Percentiles rank a stretch among this genome's conserved stretches.
Evolutionary conservation across 2,329 filamentous ascomycete genomes (phyloP).

Genomic region (Hypoxylon sp.): DNA sequence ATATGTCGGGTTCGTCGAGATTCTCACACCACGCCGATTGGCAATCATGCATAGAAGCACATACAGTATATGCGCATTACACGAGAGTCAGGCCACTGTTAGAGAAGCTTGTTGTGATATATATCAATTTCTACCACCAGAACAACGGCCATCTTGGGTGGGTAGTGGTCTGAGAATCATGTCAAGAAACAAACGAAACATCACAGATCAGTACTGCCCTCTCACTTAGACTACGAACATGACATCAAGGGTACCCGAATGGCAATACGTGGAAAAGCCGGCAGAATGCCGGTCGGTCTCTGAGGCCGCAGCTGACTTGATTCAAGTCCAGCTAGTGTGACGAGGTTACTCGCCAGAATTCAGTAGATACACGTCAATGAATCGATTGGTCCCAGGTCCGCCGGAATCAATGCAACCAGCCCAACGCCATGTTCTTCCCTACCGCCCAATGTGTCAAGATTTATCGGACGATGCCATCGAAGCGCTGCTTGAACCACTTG

Average conservation of each 20-base stretch:
- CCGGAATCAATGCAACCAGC: constrained; percentile 49
- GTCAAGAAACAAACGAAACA: background rate
- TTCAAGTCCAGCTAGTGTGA: constrained; percentile 62
- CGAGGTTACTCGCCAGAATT: constrained; percentile 54
- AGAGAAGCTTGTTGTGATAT: background rate
- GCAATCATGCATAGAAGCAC: too few species aligned
- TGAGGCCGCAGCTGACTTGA: constrained; percentile 73
- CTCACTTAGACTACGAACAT: background rate
- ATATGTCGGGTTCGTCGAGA: too few species aligned
- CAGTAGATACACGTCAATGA: constrained; percentile 52
- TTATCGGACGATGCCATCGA: constrained; percentile 99
- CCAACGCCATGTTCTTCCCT: constrained; percentile 47
- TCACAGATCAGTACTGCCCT: background rate
- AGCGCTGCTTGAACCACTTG: constrained; percentile 92
- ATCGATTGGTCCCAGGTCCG: constrained; percentile 53
- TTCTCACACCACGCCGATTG: too few species aligned
- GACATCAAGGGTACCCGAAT: constrained; percentile 37
- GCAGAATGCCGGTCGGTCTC: constrained; percentile 76
- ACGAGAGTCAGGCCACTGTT: background rate
- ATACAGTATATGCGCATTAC: too few species aligned
- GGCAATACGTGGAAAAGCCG: constrained; percentile 56
- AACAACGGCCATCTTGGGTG: background rate
- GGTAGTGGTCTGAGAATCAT: too few species aligned
- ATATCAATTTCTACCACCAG: background rate
- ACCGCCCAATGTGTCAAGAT: constrained; percentile 45